phyloP scores from a whole-genome alignment of 2,329 filamentous ascomycete species.

The Fusarium napiforme region DNA sequence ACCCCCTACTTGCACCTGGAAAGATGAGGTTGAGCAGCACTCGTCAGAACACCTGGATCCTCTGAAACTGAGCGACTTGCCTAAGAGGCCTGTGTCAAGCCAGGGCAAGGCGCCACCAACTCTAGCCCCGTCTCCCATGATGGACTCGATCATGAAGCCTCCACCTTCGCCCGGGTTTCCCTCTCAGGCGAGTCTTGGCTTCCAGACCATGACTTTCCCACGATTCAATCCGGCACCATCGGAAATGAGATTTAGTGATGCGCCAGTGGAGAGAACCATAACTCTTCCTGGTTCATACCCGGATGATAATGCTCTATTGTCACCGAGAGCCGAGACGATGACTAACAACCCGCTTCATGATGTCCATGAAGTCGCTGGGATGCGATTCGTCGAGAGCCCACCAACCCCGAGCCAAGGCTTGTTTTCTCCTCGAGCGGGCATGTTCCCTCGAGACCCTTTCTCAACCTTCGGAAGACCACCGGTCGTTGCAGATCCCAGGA shows the following conservation, averaged over 20 bases:
- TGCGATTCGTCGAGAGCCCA: conserved; percentile 64
- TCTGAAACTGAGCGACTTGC: conserved; percentile 41
- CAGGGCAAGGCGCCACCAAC: conserved; percentile 28
- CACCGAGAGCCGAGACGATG: conserved; percentile 78
- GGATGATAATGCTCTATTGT: conserved; percentile 70
- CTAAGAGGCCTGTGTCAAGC: conserved; percentile 52
- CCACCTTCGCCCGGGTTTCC: conserved; percentile 60
- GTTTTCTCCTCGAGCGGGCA: conserved; percentile 64
- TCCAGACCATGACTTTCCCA: conserved; percentile 52
- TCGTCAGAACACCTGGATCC: conserved; percentile 27
- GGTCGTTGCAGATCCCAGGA: conserved; percentile 73
- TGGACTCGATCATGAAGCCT: conserved; percentile 50
- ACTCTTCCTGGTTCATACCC: conserved; percentile 49
- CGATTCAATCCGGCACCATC: conserved; percentile 33
- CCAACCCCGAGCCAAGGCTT: conserved; percentile 63
- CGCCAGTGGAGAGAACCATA: conserved; percentile 50
- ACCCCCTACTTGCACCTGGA: conserved; percentile 71
- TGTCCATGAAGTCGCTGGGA: conserved; percentile 55
- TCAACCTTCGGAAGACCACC: conserved; percentile 62
- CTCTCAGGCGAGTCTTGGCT: conserved; percentile 54
- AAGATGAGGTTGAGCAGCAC: conserved; percentile 58
- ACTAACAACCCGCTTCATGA: conserved; percentile 73
- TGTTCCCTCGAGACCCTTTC: conserved; percentile 66
- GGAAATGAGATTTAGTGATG: conserved; percentile 26
- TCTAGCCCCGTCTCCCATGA: conserved; percentile 20